Percentiles rank a stretch among this genome's conserved stretches.
Evolutionary conservation across 176 grass and related monocot genomes (phyloP).

Genomic region (Otatea glauca): DNA sequence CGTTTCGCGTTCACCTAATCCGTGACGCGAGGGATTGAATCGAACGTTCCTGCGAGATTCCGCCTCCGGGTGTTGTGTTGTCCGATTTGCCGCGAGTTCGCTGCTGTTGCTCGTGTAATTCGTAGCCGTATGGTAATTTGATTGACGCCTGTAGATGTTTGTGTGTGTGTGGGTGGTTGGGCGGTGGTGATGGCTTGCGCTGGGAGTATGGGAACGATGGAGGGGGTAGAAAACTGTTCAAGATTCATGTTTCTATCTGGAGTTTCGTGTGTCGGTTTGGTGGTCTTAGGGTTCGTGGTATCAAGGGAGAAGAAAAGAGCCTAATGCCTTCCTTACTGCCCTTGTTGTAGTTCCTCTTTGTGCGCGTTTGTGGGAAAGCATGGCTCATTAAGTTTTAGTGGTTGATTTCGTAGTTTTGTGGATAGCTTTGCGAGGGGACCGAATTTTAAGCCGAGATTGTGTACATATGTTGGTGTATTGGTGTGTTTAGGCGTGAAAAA

Average conservation of each 20-base stretch:
- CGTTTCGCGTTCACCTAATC: neutral
- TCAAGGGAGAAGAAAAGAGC: neutral
- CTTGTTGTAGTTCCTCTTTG: neutral
- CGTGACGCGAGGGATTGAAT: neutral
- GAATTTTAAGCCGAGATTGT: neutral
- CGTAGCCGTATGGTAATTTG: neutral
- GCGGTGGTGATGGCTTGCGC: neutral
- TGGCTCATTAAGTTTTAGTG: neutral
- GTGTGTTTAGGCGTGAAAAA: neutral
- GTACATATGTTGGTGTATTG: neutral
- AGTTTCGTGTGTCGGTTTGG: neutral
- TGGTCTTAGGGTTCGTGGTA: neutral
- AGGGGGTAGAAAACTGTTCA: neutral
- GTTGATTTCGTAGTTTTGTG: neutral
- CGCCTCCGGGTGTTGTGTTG: neutral
- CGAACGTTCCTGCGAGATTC: neutral
- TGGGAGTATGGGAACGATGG: neutral
- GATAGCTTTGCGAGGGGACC: neutral
- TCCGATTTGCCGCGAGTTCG: constrained; percentile 12
- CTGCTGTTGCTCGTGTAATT: neutral
- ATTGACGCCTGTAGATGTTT: neutral
- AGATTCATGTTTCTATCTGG: neutral
- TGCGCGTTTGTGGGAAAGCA: neutral
- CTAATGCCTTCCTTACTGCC: neutral
- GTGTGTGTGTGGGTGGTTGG: neutral